Conservation (phyloP, 2,329 filamentous ascomycete species). For the Stylonectria norvegica region DNA sequence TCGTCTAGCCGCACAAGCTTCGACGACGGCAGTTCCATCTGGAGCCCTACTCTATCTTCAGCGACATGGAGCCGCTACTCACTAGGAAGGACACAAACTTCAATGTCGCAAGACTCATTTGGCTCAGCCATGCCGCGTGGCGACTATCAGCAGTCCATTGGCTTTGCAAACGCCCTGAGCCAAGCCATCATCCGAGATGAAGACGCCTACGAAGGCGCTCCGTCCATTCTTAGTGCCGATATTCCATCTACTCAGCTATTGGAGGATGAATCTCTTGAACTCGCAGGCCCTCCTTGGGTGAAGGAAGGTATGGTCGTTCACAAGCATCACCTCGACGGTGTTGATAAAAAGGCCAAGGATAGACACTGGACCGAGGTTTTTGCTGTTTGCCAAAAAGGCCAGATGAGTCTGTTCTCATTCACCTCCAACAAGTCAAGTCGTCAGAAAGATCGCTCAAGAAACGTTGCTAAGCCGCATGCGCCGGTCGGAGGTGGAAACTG, state of each 20-base stretch:
- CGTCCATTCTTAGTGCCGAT: slow-evolving; percentile 58
- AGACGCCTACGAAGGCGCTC: slow-evolving; percentile 47
- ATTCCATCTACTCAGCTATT: slow-evolving; percentile 63
- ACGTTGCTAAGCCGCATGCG: slow-evolving; percentile 48
- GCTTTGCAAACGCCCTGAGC: slow-evolving; percentile 93
- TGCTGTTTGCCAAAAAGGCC: slow-evolving; percentile 92
- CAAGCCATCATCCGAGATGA: slow-evolving; percentile 96
- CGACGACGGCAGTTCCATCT: slow-evolving; percentile 84
- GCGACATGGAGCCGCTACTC: slow-evolving; percentile 96
- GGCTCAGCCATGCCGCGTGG: slow-evolving; percentile 69
- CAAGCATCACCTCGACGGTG: slow-evolving; percentile 89
- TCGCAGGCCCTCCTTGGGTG: slow-evolving; percentile 93
- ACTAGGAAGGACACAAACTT: slow-evolving; percentile 83
- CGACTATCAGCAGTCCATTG: slow-evolving; percentile 94
- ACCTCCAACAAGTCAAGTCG: slow-evolving; percentile 72
- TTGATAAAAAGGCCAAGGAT: slow-evolving; percentile 90
- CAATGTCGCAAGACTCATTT: slow-evolving; percentile 89
- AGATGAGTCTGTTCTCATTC: slow-evolving; percentile 92
- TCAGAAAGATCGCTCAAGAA: slow-evolving; percentile 58
- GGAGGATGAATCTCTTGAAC: slow-evolving; percentile 88
- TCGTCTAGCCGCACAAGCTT: slow-evolving; percentile 92
- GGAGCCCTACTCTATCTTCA: slow-evolving; percentile 81
- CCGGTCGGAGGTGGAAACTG: slow-evolving; percentile 95
- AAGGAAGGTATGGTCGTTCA: slow-evolving; percentile 96
- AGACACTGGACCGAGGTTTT: slow-evolving; percentile 94